Evolutionary conservation across 1,284 basidiomycete genomes (phyloP), one percentile per base, ranked within the genome.

Genomic region (Inonotus hispidus): DNA sequence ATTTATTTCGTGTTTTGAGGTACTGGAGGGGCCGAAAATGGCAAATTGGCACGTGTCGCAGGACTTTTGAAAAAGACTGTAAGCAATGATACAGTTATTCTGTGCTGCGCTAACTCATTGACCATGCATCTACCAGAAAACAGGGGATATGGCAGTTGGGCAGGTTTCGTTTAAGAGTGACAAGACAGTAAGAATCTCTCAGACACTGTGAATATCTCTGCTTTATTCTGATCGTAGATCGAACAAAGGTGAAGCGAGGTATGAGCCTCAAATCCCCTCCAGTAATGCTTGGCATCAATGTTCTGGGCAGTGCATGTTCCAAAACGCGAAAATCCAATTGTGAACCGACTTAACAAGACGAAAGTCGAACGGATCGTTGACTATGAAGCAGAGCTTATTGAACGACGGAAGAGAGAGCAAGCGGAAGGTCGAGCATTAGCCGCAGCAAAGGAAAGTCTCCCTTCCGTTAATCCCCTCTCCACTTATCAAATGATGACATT

Each of bases 321-420:
- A 1, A 87, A 87, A 60, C 85, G 95, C 43, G 91, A 97, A 66
- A 99, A 98, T 69, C 72, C 80, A 2, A 92, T 98, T 60, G 90
- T 99, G 27, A 98, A 98, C 70, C 83, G 96, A 19, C 75, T 99
- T 52, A 96, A 95, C 76, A 99, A 98, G 77, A 98, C 95, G 13
- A 98, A 95, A 70, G 75, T 84, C 47, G 92, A 92, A 73, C 80
- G 80, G 45, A 80, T 85, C 56, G 93, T 98, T 2, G 93, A 98
- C 69, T 94, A 97, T 68, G 95, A 98, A 71, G 83, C 90, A 61
- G 94, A 97, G 68, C 79, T 82, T 19, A 78, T 93, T 49, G 93
- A 95, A 19, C 82, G 94, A n/a, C 72, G 92, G 63, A 89, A 92
- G 68, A 78, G 79, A 60, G 93, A 95, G 73, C 84, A 81, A 35